These are phyloP conservation scores for Fusarium praegraminearum DNA, from an alignment of 2,329 filamentous ascomycete genomes.

Conservation along the genomic window DNA sequence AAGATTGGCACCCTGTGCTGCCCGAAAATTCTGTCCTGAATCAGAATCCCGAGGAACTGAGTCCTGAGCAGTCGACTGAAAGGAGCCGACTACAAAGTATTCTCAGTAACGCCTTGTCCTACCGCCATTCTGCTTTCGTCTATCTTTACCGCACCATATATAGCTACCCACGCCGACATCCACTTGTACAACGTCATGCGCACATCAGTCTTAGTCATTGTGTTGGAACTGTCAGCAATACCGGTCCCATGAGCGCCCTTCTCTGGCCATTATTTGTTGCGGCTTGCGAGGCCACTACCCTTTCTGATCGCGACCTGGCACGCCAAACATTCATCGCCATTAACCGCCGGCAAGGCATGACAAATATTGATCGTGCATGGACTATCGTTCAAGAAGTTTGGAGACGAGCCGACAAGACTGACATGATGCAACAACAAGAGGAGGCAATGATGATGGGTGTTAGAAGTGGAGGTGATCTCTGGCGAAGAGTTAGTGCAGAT, in stretches of 20 bases:
- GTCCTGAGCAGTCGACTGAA: slow-evolving; percentile 49
- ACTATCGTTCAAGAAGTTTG: slow-evolving; percentile 72
- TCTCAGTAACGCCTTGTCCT: slow-evolving; percentile 69
- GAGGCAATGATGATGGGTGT: slow-evolving; percentile 36
- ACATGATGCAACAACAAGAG: slow-evolving; percentile 44
- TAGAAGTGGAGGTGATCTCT: slow-evolving; percentile 57
- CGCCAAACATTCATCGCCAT: slow-evolving; percentile 64
- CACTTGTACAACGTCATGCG: slow-evolving; percentile 66
- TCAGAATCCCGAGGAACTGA: slow-evolving; percentile 42
- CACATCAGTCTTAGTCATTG: slow-evolving; percentile 66
- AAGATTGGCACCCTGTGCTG: slow-evolving; percentile 66
- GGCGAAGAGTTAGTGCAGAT: slow-evolving; percentile 68
- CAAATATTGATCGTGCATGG: slow-evolving; percentile 72
- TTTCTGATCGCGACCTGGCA: slow-evolving; percentile 64
- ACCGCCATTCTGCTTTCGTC: slow-evolving; percentile 69
- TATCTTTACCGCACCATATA: slow-evolving; percentile 69
- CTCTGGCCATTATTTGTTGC: slow-evolving; percentile 75
- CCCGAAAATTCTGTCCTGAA: slow-evolving; percentile 53
- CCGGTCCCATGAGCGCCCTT: slow-evolving; percentile 72
- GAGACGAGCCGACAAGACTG: slow-evolving; percentile 61
- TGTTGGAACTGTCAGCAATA: slow-evolving; percentile 64
- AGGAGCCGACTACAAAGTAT: slow-evolving; percentile 64
- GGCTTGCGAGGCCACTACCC: slow-evolving; percentile 67
- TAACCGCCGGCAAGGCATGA: slow-evolving; percentile 71
- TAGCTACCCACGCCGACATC: slow-evolving; percentile 59